phyloP scores from a whole-genome alignment of 2,329 filamentous ascomycete species.

The Cercospora sp. region DNA sequence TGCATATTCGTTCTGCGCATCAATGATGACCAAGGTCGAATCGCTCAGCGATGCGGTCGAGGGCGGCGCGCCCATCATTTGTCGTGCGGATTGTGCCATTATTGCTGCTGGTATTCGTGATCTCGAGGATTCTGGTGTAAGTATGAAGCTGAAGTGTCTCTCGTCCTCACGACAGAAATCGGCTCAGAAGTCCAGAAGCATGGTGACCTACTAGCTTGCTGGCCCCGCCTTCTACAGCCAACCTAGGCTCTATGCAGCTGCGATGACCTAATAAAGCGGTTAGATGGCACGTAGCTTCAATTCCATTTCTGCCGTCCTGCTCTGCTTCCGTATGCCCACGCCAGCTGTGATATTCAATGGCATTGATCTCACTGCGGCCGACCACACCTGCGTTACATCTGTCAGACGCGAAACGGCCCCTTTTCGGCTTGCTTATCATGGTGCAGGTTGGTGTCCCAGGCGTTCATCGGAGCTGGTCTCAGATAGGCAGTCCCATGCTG shows the following conservation, averaged over 20 bases:
- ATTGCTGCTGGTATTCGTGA: background rate
- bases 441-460: background rate
- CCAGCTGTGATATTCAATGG: background rate
- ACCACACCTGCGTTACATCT: background rate
- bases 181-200: too few relatives aligned
- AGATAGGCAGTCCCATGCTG: conserved; percentile 6
- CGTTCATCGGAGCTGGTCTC: background rate
- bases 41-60: conserved; percentile 60
- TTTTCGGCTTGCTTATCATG: conserved; percentile 9
- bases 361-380: background rate
- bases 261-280: conserved; percentile 6
- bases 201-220: background rate
- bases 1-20: conserved; percentile 70
- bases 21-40: conserved; percentile 66
- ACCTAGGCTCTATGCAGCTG: background rate
- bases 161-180: background rate
- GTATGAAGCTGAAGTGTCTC: background rate
- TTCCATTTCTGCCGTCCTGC: conserved; percentile 2
- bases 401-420: background rate
- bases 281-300: background rate
- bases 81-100: conserved; percentile 49
- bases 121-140: background rate
- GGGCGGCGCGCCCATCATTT: conserved; percentile 55
- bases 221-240: background rate
- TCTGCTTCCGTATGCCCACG: conserved; percentile 5